Conservation (phyloP, 176 grass and related monocot species). For the Eremochloa ophiuroides region DNA sequence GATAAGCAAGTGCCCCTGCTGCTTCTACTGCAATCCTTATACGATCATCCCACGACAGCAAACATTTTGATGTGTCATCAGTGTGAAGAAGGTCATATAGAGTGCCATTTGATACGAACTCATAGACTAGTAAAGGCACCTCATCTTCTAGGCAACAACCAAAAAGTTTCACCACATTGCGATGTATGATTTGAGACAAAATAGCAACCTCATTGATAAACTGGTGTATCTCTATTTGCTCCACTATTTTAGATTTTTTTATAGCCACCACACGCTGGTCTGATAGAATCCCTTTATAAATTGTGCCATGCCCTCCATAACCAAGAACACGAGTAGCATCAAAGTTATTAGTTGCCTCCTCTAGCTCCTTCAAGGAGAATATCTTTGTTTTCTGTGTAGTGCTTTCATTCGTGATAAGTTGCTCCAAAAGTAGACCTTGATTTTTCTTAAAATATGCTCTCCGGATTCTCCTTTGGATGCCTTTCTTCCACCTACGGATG, state of each 20-base stretch:
- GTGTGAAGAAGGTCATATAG: conserved; percentile 28
- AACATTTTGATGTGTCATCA: neutral
- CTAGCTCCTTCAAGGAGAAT: conserved; percentile 42
- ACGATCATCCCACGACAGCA: conserved; percentile 38
- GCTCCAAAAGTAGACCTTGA: conserved; percentile 18
- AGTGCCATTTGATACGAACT: conserved; percentile 58
- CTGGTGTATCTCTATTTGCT: conserved; percentile 40
- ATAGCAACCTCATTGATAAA: conserved; percentile 62
- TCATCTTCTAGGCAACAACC: conserved; percentile 53
- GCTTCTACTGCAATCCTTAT: conserved; percentile 34
- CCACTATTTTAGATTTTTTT: conserved; percentile 37
- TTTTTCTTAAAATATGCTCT: conserved; percentile 26
- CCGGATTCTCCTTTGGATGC: neutral
- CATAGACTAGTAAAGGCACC: conserved; percentile 49
- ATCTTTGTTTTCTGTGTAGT: conserved; percentile 21
- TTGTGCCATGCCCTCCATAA: conserved; percentile 36
- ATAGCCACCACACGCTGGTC: conserved; percentile 39
- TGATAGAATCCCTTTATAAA: conserved; percentile 44
- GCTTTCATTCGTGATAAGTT: conserved; percentile 16
- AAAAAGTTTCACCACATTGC: too few species aligned
- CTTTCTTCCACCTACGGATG: neutral
- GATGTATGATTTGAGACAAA: too few species aligned
- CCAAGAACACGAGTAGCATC: conserved; percentile 33
- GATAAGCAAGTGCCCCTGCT: conserved; percentile 36
- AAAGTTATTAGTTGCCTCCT: conserved; percentile 45